phyloP scores from a whole-genome alignment of 176 grass and related monocot species.

The Oryza glaberrima region DNA sequence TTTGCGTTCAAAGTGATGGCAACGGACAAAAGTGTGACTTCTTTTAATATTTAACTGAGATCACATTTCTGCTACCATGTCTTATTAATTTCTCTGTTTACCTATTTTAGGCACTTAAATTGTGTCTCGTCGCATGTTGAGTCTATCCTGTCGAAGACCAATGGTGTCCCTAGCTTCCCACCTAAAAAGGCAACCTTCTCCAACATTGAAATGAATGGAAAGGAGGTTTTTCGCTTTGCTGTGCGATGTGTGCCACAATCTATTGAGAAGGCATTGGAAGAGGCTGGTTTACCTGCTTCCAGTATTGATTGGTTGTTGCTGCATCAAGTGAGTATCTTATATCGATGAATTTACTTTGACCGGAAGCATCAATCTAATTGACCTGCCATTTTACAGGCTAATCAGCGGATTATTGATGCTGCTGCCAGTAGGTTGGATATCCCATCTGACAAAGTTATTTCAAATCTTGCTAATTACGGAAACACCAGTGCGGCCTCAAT shows the following conservation, averaged over 20 bases:
- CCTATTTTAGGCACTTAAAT: slow-evolving; percentile 67
- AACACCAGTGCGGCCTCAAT: slow-evolving; percentile 96
- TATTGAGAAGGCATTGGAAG: slow-evolving; percentile 75
- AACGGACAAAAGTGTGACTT: slow-evolving; percentile 71
- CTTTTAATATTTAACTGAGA: neutral
- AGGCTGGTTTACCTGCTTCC: slow-evolving; percentile 71
- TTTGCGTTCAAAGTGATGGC: slow-evolving; percentile 80
- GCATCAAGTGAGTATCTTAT: slow-evolving; percentile 75
- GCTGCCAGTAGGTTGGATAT: slow-evolving; percentile 72
- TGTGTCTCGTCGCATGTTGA: slow-evolving; percentile 34
- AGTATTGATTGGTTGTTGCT: slow-evolving; percentile 90
- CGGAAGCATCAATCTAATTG: slow-evolving; percentile 14
- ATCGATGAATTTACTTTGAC: slow-evolving; percentile 4
- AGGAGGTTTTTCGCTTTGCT: slow-evolving; percentile 97
- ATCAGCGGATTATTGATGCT: slow-evolving; percentile 90
- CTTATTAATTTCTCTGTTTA: slow-evolving; percentile 39
- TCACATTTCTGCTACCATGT: slow-evolving; percentile 6
- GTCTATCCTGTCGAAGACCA: slow-evolving; percentile 55
- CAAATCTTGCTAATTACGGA: slow-evolving; percentile 89
- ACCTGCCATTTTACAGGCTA: slow-evolving; percentile 57
- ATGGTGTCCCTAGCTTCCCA: slow-evolving; percentile 66
- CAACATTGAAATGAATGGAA: slow-evolving; percentile 91
- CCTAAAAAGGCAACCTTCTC: slow-evolving; percentile 79
- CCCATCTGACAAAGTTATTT: slow-evolving; percentile 88
- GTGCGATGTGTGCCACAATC: slow-evolving; percentile 80